Base-by-base conservation (phyloP, 148 eudicot species). In the Amaranthus cruentus region DNA sequence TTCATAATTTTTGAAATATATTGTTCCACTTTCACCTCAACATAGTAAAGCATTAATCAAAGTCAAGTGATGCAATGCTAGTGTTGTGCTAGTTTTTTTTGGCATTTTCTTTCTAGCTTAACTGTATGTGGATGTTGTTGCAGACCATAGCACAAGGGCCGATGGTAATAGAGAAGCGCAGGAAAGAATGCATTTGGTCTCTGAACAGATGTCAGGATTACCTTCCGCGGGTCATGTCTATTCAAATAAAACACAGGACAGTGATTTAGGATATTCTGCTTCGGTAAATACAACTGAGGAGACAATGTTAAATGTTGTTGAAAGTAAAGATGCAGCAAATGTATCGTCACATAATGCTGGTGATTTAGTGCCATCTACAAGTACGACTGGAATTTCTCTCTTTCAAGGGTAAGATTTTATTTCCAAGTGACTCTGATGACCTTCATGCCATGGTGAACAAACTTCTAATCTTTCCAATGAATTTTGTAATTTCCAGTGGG, bases 391-490 rank as follows among this genome's bases (percentile, higher is more conserved):
- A 76, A 81, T 77, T 81, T 83, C 93, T 62, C 83, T 90, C 70
- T 90, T 93, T 75, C 91, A 87, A 75, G 88, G 97, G 97, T 89
- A 86, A 70, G 72, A 46, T 55, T 47, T 46, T 55, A 47, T 55
- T 58, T 72, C 38, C 38, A 28, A 28, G 69, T 48, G n/a, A 13
- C 67, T 7, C 11, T 62, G 56, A 65, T 15, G 53, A 46, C 49
- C 42, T 79, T 21, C 48, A 59, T 74, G 55, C 43, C 48, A 59
- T 74, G 55, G 71, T 28, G 60, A 56, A 49, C 59, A 69, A 15
- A 69, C 48, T 74, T 65, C 28, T 18, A 66, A 61, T 76, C 9
- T 49, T 48, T 69, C 51, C 10, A 18, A 54, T 1, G 48, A 69
- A 13, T 10, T 10, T 3, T 43, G 65, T 5, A 10, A n/a, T 64